Evolutionary conservation across 371 early-diverging fungal genomes (phyloP), one percentile per base, ranked within the genome.

Genomic region (Mucor piriformis): DNA sequence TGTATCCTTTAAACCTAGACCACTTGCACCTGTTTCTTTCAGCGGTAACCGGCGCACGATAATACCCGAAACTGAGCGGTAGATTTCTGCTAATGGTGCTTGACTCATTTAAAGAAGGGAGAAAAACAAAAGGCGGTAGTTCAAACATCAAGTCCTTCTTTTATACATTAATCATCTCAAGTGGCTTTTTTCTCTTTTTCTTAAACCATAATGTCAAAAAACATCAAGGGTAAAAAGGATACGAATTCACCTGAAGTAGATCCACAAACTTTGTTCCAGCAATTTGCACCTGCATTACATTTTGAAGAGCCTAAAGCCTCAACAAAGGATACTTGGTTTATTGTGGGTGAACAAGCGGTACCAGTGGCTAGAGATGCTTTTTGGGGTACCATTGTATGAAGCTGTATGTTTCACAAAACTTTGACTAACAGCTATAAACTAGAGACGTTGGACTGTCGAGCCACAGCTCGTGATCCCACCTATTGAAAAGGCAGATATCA

Each of bases 391-490:
- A 66, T 79, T 47, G 74, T 82, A 67, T 64, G 4, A 29, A 29
- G 8, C 8, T 29, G 37, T 6, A 33, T 24, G 21, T 21, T 42
- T 37, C 8, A 25, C 21, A 32, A 11, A 33, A 21, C 7, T 23
- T 23, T 46, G 6, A 13, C 1, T 23, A 23, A 21, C 23, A 21
- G 12, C 7, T 24, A 57, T 0, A 58, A 6, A 38, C 29, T 61
- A 87, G 82, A 76, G 73, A 46, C 83, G 82, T 23, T 91, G 91
- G 91, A 84, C 85, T n/a, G 33, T 54, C 6, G 86, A 87, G 32
- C 86, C 89, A 2, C 83, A 88, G 27, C 69, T 74, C 32, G 73
- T 86, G n/a, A 88, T 89, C 24, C 91, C 91, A 7, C 91, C 91
- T 0, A 64, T 91, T 16, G 74, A 83, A 43, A 75, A 72, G 32